Base-by-base conservation (phyloP, 169 alveolate genomes). In the Cryptosporidium parvum region DNA sequence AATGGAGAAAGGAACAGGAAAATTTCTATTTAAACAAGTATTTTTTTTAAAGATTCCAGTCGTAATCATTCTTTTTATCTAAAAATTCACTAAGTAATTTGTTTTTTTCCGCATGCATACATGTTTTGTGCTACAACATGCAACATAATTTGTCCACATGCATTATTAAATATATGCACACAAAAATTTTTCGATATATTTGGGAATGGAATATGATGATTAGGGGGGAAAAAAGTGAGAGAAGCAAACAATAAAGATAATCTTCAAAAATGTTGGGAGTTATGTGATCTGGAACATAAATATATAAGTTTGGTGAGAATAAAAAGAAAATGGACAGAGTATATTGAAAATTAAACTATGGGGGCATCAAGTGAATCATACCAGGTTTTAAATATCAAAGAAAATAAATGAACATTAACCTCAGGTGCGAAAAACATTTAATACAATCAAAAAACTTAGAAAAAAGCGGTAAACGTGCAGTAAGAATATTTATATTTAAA, bases 391-490 rank as follows among this genome's bases (percentile, higher is more conserved):
- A 48, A 48, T 48, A 48, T 14, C 23, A 48, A 48, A 48, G 18
- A 45, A 42, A 48, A 33, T 9, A 12, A n/a, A n/a, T 33, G 42
- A 65, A 42, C 3, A 21, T 35, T 65, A 31, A 2, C 10, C 29
- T 65, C 48, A 8, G 0, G 72, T 26, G 45, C n/a, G 61, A 23
- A 29, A 10, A 21, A 69, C 18, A 39, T 4, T 1, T 1, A 69
- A 16, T 26, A 31, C 69, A 51, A 51, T 29, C 39, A 44, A 21
- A 67, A 12, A 65, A 65, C 16, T 42, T 42, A 4, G 2, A 45
- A 37, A n/a, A 29, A n/a, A 56, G 85, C 85, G 85, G 85, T 18
- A 71, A 71, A 51, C 58, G 85, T 31, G 85, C 85, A 51, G 69
- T 52, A 33, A 31, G 21, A 45, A 6, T 9, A n/a, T 23, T 26